Evolutionary conservation across 148 eudicot genomes (phyloP).

Genomic region (Chenopodium quinoa): DNA sequence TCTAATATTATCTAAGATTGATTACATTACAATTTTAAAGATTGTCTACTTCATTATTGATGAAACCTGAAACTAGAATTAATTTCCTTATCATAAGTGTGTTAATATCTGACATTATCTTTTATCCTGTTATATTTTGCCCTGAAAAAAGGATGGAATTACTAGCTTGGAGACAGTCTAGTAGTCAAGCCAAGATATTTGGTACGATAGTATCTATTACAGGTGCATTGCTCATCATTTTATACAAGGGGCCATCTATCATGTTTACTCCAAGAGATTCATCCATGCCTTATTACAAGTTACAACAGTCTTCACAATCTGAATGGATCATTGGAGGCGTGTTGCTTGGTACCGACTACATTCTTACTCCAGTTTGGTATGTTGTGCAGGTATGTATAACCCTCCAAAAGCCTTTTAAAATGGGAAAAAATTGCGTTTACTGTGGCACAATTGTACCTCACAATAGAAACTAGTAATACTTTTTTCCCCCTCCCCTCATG

Average conservation of each 20-base stretch:
- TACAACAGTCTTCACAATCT: conserved; percentile 29
- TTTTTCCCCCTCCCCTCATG: no score
- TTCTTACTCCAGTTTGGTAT: conserved; percentile 79
- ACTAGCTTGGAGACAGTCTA: conserved; percentile 50
- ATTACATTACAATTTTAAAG: no score
- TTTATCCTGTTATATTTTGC: neutral
- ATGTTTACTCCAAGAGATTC: conserved; percentile 20
- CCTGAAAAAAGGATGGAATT: conserved; percentile 55
- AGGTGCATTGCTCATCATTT: conserved; percentile 62
- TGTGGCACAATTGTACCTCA: no score
- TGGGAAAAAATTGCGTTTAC: no score
- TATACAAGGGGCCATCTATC: conserved; percentile 57
- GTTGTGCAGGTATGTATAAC: conserved; percentile 60
- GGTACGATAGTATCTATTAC: conserved; percentile 63
- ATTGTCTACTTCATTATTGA: no score
- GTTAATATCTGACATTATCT: no score
- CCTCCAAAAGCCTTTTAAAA: no score
- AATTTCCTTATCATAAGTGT: no score
- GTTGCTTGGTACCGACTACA: conserved; percentile 56
- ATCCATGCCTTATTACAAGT: conserved; percentile 9
- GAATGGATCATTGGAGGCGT: conserved; percentile 61
- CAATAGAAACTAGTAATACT: no score
- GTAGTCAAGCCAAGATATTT: conserved; percentile 56
- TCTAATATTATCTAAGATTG: no score
- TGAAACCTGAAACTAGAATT: no score